Evolutionary conservation across 1,284 basidiomycete species (phyloP).

Genomic region (Cerrena zonata): DNA sequence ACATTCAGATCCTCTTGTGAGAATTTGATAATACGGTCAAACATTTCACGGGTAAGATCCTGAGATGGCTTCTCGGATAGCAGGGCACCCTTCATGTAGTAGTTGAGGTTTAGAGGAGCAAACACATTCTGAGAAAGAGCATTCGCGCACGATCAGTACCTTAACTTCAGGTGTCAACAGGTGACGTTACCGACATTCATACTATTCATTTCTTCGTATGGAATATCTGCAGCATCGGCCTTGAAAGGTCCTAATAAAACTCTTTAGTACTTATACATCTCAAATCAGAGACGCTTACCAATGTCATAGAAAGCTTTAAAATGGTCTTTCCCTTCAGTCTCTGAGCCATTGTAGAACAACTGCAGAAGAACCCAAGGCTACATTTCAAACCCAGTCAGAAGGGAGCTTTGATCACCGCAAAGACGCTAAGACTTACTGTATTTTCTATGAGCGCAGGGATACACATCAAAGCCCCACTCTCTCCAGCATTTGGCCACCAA

Average conservation of each 20-base stretch:
- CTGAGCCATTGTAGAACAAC: conserved; percentile 48
- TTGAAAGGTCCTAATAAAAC: conserved; percentile 10
- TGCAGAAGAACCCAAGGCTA: conserved; percentile 33
- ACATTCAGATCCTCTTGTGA: conserved; percentile 8
- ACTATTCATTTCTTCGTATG: conserved; percentile 13
- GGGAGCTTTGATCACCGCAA: neutral
- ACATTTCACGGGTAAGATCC: conserved; percentile 8
- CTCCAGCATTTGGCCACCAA: conserved; percentile 2
- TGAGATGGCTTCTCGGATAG: conserved; percentile 10
- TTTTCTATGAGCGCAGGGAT: too few species aligned
- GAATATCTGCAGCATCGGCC: conserved; percentile 12
- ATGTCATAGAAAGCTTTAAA: conserved; percentile 43
- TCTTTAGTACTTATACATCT: neutral
- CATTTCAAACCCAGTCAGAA: neutral
- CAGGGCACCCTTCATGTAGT: conserved; percentile 21
- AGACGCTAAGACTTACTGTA: neutral
- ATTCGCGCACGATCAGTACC: neutral
- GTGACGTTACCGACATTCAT: conserved; percentile 9
- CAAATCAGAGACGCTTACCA: conserved; percentile 22
- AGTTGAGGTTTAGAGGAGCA: conserved; percentile 14
- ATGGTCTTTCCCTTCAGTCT: conserved; percentile 38
- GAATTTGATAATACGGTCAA: conserved; percentile 14
- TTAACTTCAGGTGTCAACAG: neutral
- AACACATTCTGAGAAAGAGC: conserved; percentile 14
- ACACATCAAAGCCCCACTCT: neutral